Percentiles rank a stretch among this genome's conserved stretches.
Conservation (phyloP, 2,329 filamentous ascomycete species). For the Botryotinia calthae region DNA sequence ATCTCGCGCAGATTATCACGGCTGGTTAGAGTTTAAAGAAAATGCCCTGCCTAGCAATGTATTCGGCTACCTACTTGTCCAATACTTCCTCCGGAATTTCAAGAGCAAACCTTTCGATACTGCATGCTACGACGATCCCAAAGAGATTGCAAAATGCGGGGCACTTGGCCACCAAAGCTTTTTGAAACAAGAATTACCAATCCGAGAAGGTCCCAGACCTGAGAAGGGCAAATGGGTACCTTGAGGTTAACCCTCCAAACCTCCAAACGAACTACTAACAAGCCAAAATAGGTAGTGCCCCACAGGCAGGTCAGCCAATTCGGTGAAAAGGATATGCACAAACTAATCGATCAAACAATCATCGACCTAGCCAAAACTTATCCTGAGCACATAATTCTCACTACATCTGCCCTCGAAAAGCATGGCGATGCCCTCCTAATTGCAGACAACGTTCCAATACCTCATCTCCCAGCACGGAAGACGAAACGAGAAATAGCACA, state of each 20-base stretch:
- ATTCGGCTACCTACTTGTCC: conserved; percentile 29
- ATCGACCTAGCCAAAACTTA: conserved; percentile 21
- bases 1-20: conserved; percentile 28
- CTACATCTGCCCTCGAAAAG: conserved; percentile 31
- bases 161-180: conserved; percentile 23
- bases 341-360: conserved; percentile 11
- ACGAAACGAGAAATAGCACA: conserved; percentile 32
- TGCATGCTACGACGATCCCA: conserved; percentile 27
- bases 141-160: conserved; percentile 31
- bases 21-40: conserved; percentile 31
- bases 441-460: conserved; percentile 24
- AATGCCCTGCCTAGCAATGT: conserved; percentile 31
- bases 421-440: conserved; percentile 30
- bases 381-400: conserved; percentile 22
- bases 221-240: conserved; percentile 27
- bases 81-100: conserved; percentile 28
- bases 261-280: not conserved
- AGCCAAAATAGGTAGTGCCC: conserved; percentile 28
- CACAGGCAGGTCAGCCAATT: conserved; percentile 28
- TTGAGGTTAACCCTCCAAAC: not conserved
- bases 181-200: conserved; percentile 23
- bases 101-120: conserved; percentile 28
- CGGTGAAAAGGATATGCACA: conserved; percentile 28
- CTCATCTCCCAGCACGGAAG: conserved; percentile 26
- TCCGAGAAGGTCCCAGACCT: conserved; percentile 28